Percentiles rank a stretch among this genome's conserved stretches.
These are phyloP conservation scores for Berberis thunbergii DNA, from an alignment of 164 flowering plant genomes.

Conservation along the genomic window DNA sequence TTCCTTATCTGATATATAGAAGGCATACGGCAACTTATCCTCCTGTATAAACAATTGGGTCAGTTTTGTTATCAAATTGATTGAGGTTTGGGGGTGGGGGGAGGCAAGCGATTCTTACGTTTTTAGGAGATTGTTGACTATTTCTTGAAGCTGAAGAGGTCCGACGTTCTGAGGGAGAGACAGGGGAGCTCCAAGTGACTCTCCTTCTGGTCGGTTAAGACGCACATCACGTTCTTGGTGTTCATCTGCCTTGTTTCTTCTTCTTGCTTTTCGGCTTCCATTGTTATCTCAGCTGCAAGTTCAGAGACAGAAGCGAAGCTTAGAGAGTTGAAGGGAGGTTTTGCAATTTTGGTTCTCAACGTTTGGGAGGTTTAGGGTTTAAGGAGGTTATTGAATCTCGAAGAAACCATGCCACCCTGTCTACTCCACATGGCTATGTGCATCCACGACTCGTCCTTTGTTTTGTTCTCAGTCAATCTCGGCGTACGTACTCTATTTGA, in stretches of 20 bases:
- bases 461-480: not conserved
- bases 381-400: too few relatives aligned
- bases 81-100: not conserved
- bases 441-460: not conserved
- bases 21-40: conserved; percentile 81
- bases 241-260: conserved; percentile 20
- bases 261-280: not conserved
- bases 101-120: conserved; percentile 29
- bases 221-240: conserved; percentile 62
- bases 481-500: not conserved
- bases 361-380: too few relatives aligned
- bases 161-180: conserved; percentile 79
- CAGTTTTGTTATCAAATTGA: not conserved
- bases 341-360: too few relatives aligned
- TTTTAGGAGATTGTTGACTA: conserved; percentile 77
- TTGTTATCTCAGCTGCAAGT: too few relatives aligned
- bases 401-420: too few relatives aligned
- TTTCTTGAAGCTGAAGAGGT: conserved; percentile 67
- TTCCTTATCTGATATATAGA: conserved; percentile 81
- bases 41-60: conserved; percentile 36
- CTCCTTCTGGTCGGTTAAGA: conserved; percentile 69
- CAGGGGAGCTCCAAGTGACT: conserved; percentile 55
- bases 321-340: too few relatives aligned
- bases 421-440: not conserved
- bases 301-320: too few relatives aligned